phyloP scores from a whole-genome alignment of 768 basidiomycete species.

The Hericium alpestre region DNA sequence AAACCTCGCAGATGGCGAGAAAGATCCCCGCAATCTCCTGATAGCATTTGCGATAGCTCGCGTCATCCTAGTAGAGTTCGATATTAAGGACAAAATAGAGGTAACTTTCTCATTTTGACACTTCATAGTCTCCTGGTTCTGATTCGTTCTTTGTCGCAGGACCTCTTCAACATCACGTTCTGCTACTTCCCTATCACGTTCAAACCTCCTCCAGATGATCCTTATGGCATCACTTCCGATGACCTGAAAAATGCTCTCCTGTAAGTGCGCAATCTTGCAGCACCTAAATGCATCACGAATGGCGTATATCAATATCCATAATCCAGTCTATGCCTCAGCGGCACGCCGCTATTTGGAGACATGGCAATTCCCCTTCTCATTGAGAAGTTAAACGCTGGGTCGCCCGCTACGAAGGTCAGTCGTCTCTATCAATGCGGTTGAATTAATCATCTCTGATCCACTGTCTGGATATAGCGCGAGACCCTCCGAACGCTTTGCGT shows the following conservation, averaged over 20 bases:
- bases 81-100: conserved; percentile 64
- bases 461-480: conserved; percentile 48
- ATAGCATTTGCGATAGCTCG: conserved; percentile 80
- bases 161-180: conserved; percentile 88
- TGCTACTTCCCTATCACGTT: conserved; percentile 99
- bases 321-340: conserved; percentile 56
- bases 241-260: conserved; percentile 68
- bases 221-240: conserved; percentile 83
- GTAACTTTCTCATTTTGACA: conserved; percentile 30
- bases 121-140: background rate
- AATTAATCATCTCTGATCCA: conserved; percentile 5
- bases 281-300: background rate
- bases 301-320: background rate
- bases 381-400: conserved; percentile 82
- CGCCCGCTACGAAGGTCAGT: conserved; percentile 71
- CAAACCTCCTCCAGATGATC: conserved; percentile 86
- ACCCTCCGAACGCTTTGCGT: conserved; percentile 65
- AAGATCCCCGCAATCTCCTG: conserved; percentile 91
- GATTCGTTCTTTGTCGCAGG: conserved; percentile 31
- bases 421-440: background rate
- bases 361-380: conserved; percentile 81
- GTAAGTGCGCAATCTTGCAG: conserved; percentile 23
- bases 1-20: conserved; percentile 83
- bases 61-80: conserved; percentile 84
- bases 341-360: conserved; percentile 73